These are phyloP conservation scores for Boletus reticulatus DNA, from an alignment of 768 basidiomycete genomes.

Conservation along the genomic window DNA sequence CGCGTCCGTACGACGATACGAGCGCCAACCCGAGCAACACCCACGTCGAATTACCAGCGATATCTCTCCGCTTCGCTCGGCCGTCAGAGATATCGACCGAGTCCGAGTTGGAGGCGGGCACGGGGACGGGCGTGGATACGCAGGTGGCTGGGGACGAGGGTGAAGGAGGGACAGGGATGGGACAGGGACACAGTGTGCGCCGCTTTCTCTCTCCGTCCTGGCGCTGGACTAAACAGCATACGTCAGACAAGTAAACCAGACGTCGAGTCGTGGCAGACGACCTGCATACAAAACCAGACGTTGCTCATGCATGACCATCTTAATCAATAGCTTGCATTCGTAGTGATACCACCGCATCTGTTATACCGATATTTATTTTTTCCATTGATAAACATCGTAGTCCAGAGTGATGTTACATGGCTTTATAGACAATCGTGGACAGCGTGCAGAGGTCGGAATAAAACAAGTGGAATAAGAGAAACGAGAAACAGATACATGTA, in stretches of 20 bases:
- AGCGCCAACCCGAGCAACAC: background rate
- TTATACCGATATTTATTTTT: slow-evolving; percentile 11
- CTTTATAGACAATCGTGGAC: slow-evolving; percentile 17
- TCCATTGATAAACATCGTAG: background rate
- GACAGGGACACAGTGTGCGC: background rate
- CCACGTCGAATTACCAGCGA: slow-evolving; percentile 8
- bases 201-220: too few relatives aligned
- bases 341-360: background rate
- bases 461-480: background rate
- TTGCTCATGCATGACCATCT: background rate
- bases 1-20: slow-evolving; percentile 8
- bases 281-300: background rate
- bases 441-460: slow-evolving; percentile 1
- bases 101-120: too few relatives aligned
- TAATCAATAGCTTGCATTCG: background rate
- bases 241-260: slow-evolving; percentile 1
- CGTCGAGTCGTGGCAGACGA: slow-evolving; percentile 18
- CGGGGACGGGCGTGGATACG: too few relatives aligned
- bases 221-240: too few relatives aligned
- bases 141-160: too few relatives aligned
- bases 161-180: too few relatives aligned
- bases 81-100: slow-evolving; percentile 5
- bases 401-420: slow-evolving; percentile 25
- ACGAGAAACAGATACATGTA: background rate
- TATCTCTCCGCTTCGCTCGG: slow-evolving; percentile 25